phyloP scores from a whole-genome alignment of 495 filamentous ascomycete species.

The Talaromyces thailandensis region DNA sequence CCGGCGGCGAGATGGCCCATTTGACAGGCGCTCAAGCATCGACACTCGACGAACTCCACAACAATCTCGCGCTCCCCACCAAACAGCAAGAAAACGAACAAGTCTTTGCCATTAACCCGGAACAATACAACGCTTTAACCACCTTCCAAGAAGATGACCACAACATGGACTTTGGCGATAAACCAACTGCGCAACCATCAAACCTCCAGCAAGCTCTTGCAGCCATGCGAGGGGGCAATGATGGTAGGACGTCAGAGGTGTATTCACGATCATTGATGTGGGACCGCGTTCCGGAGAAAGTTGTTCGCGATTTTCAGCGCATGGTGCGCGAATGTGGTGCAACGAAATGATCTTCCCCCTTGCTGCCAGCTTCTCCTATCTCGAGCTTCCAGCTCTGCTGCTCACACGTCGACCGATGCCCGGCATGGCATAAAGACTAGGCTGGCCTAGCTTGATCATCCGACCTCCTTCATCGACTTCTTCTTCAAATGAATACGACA shows the following conservation, averaged over 20 bases:
- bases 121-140: constrained; percentile 84
- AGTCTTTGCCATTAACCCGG: constrained; percentile 72
- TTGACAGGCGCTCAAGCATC: constrained; percentile 50
- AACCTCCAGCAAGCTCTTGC: constrained; percentile 80
- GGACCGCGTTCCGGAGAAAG: constrained; percentile 86
- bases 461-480: neutral
- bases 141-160: constrained; percentile 36
- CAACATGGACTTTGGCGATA: constrained; percentile 22
- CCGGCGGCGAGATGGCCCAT: constrained; percentile 35
- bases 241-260: constrained; percentile 48
- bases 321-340: constrained; percentile 60
- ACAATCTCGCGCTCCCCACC: constrained; percentile 63
- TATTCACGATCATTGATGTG: constrained; percentile 90
- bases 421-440: constrained; percentile 26
- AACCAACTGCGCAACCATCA: constrained; percentile 34
- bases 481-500: neutral
- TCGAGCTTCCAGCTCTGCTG: neutral
- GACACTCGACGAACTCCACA: constrained; percentile 65
- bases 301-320: constrained; percentile 84
- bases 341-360: neutral
- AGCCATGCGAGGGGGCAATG: constrained; percentile 50
- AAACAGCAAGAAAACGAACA: constrained; percentile 85
- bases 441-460: constrained; percentile 8
- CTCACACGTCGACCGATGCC: neutral
- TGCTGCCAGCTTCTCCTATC: neutral